Percentiles rank a stretch among this genome's conserved stretches.
Conservation (phyloP, 306 rosid species). For the Leucaena leucocephala region DNA sequence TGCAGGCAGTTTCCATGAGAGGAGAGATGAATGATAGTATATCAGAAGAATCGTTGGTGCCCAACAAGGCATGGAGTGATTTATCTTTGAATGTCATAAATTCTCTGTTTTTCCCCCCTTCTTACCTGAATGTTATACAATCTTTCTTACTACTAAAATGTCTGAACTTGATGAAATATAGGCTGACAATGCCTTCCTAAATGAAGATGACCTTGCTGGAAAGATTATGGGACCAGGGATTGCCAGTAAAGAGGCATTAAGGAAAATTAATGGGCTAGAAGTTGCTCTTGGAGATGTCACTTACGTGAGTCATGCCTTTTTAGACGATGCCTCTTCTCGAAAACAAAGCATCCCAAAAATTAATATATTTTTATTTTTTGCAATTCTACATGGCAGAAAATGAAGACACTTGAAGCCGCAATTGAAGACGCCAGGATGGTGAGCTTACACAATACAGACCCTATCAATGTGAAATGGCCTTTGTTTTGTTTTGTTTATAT, state of each 20-base stretch:
- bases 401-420: slow-evolving; percentile 69
- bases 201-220: slow-evolving; percentile 17
- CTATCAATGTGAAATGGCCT: background rate
- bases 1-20: slow-evolving; percentile 54
- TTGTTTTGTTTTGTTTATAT: background rate
- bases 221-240: slow-evolving; percentile 25
- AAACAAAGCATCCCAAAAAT: background rate
- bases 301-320: slow-evolving; percentile 50
- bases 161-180: slow-evolving; percentile 29
- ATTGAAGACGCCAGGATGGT: slow-evolving; percentile 69
- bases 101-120: background rate
- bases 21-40: slow-evolving; percentile 35
- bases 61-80: slow-evolving; percentile 43
- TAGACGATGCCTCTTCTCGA: background rate
- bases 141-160: background rate
- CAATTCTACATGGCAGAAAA: slow-evolving; percentile 56
- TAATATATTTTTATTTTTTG: background rate
- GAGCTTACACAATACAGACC: slow-evolving; percentile 32
- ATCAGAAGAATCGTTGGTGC: slow-evolving; percentile 30
- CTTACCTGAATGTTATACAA: background rate
- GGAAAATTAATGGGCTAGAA: slow-evolving; percentile 63
- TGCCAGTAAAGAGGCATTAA: slow-evolving; percentile 39
- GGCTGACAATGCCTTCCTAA: slow-evolving; percentile 38
- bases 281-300: slow-evolving; percentile 57
- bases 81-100: background rate